These are phyloP conservation scores for Zasmidium citrigriseum DNA, from an alignment of 2,329 filamentous ascomycete genomes.

Conservation along the genomic window DNA sequence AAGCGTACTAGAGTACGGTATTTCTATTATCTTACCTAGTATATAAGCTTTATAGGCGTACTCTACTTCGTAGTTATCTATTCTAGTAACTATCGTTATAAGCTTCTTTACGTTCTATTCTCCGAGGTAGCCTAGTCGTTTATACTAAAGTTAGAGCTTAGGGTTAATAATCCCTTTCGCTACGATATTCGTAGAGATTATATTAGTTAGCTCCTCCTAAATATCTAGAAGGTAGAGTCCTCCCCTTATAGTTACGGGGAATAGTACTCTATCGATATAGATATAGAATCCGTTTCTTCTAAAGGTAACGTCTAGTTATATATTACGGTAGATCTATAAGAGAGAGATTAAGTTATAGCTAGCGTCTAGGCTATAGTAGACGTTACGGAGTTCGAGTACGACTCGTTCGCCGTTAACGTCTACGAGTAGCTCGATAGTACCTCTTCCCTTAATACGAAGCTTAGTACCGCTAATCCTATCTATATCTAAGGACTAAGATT, in stretches of 20 bases:
- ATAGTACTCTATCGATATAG: not conserved
- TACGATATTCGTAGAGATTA: not conserved
- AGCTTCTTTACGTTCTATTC: not conserved
- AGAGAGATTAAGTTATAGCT: not conserved
- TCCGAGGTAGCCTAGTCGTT: not conserved
- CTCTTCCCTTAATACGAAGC: not conserved
- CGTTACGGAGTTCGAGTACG: not conserved
- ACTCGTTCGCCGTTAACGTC: not conserved
- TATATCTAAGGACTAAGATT: not conserved
- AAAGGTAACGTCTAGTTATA: not conserved
- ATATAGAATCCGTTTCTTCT: not conserved
- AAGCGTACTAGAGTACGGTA: not conserved
- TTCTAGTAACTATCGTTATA: not conserved
- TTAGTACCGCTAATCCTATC: not conserved
- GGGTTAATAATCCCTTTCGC: not conserved
- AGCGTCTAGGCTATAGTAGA: not conserved
- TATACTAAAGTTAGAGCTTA: not conserved
- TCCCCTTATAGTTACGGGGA: not conserved
- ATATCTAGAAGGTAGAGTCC: not conserved
- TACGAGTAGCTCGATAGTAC: not conserved
- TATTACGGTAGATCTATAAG: not conserved
- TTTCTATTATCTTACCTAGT: not conserved
- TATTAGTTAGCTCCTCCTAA: not conserved
- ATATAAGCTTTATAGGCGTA: not conserved
- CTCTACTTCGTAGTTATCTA: not conserved